Conservation (phyloP, 2,329 filamentous ascomycete genomes). For the Sphaerulina populicola region DNA sequence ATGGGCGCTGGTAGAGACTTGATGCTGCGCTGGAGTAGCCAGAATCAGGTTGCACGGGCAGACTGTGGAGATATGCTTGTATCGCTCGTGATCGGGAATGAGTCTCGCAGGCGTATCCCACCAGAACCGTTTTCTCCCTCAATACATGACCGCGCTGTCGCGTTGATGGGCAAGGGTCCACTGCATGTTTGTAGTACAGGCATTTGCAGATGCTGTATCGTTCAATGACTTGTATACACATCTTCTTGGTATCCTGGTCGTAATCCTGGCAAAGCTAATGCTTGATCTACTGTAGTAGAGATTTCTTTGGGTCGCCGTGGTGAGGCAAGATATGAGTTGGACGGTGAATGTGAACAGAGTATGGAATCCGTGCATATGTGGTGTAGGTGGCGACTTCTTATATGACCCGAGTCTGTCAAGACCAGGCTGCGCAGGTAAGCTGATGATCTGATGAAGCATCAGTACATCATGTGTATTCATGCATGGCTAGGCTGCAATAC, state of each 20-base stretch:
- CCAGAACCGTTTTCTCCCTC: constrained; percentile 67
- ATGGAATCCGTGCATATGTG: background rate
- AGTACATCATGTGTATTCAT: constrained; percentile 8
- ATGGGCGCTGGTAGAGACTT: background rate
- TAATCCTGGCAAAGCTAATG: background rate
- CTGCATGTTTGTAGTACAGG: constrained; percentile 76
- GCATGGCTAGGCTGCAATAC: constrained; percentile 3
- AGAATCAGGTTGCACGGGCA: constrained; percentile 18
- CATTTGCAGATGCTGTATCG: constrained; percentile 80
- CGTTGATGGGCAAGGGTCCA: constrained; percentile 72
- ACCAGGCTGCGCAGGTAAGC: constrained; percentile 5
- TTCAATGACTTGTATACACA: constrained; percentile 85
- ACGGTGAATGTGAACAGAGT: background rate
- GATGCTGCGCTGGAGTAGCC: constrained; percentile 18
- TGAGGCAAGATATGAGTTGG: background rate
- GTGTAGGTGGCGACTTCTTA: constrained; percentile 5
- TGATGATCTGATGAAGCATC: constrained; percentile 2
- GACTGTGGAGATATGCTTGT: background rate
- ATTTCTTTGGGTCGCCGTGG: background rate
- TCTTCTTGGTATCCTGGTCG: constrained; percentile 36
- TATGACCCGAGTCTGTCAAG: background rate
- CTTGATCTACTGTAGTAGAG: background rate
- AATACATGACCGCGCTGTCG: constrained; percentile 64
- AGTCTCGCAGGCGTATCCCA: constrained; percentile 64
- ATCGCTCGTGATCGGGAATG: constrained; percentile 14